Percentiles rank a stretch among this genome's conserved stretches.
Conservation (phyloP, 2,329 filamentous ascomycete species). For the Fonsecaea nubica region DNA sequence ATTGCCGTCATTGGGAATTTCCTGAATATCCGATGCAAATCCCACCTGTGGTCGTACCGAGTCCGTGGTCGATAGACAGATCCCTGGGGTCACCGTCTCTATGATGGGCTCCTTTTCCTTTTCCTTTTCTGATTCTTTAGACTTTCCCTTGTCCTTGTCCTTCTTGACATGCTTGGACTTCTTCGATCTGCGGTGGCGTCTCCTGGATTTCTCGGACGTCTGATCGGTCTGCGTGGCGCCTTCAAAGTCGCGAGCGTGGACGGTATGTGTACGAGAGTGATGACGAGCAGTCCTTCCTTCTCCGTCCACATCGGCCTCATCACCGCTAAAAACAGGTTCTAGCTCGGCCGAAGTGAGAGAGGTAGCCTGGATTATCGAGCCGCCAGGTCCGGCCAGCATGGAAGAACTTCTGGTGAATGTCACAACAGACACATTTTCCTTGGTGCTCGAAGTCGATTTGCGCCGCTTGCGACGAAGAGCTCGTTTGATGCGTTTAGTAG, state of each 20-base stretch:
- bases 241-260: constrained; percentile 58
- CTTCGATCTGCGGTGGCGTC: constrained; percentile 43
- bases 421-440: constrained; percentile 61
- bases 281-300: constrained; percentile 43
- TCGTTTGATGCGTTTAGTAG: constrained; percentile 76
- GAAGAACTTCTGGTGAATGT: constrained; percentile 48
- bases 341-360: constrained; percentile 27
- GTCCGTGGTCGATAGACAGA: constrained; percentile 17
- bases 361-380: constrained; percentile 27
- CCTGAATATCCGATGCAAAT: constrained; percentile 57
- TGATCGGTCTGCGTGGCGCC: constrained; percentile 37
- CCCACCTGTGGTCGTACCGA: constrained; percentile 57
- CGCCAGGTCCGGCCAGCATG: constrained; percentile 46
- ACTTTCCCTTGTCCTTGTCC: constrained; percentile 32
- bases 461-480: constrained; percentile 74
- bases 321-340: constrained; percentile 52
- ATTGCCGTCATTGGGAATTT: constrained; percentile 42
- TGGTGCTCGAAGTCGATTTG: constrained; percentile 77
- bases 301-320: constrained; percentile 62
- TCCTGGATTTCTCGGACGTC: constrained; percentile 42
- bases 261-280: constrained; percentile 34
- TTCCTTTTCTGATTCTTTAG: constrained; percentile 43
- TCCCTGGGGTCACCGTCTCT: constrained; percentile 16
- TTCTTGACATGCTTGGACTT: constrained; percentile 34
- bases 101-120: constrained; percentile 43